Conservation (phyloP, 1,284 basidiomycete genomes). For the Heliocybe sulcata region DNA sequence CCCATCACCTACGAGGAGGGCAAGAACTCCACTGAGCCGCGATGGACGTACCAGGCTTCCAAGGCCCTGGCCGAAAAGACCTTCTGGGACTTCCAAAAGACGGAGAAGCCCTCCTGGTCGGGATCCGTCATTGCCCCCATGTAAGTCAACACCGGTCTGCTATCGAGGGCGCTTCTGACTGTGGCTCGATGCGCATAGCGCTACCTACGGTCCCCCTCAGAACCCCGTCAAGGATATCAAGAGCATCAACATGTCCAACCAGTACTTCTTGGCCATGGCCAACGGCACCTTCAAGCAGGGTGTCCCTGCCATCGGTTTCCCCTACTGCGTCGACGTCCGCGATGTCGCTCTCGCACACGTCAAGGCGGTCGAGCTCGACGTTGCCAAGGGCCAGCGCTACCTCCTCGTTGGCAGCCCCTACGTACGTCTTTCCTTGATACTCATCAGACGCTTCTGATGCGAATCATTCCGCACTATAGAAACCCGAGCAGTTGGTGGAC, state of each 20-base stretch:
- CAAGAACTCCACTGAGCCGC: background rate
- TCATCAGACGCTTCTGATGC: background rate
- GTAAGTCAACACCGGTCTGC: constrained; percentile 2
- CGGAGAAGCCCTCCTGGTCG: constrained; percentile 11
- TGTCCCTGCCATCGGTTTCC: background rate
- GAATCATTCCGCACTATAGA: background rate
- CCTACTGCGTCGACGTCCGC: constrained; percentile 33
- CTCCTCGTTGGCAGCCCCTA: constrained; percentile 15
- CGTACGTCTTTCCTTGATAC: constrained; percentile 5
- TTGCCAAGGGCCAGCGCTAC: constrained; percentile 37
- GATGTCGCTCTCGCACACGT: constrained; percentile 39
- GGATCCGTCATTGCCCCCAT: constrained; percentile 7
- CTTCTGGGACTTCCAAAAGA: constrained; percentile 16
- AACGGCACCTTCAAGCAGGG: background rate
- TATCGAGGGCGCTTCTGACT: background rate
- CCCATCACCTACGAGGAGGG: constrained; percentile 5
- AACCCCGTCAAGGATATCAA: constrained; percentile 4
- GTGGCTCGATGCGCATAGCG: background rate
- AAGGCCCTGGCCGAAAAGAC: constrained; percentile 14
- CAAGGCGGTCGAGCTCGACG: constrained; percentile 27
- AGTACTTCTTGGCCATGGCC: constrained; percentile 5
- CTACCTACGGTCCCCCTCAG: constrained; percentile 6
- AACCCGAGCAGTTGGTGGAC: background rate
- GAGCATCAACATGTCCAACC: constrained; percentile 10
- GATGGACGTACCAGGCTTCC: constrained; percentile 7